Evolutionary conservation across 352 stramenopile species (phyloP).

Genomic region (Globisporangium ultimum): DNA sequence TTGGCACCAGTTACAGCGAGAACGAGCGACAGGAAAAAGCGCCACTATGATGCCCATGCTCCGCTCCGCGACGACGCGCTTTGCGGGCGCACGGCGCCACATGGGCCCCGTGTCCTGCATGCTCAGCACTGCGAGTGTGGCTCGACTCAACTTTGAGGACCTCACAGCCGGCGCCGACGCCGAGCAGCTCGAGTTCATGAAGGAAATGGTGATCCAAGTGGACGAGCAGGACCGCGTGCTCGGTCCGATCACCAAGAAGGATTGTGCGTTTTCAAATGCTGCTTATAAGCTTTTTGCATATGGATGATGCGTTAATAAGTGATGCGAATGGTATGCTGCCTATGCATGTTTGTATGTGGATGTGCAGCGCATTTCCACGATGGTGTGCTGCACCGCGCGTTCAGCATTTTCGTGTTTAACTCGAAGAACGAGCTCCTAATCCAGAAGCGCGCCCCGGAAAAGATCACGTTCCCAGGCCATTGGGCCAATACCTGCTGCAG

Average conservation of each 20-base stretch:
- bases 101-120: slow-evolving; percentile 6
- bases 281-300: no score
- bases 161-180: slow-evolving; percentile 64
- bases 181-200: slow-evolving; percentile 88
- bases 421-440: slow-evolving; percentile 82
- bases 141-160: slow-evolving; percentile 52
- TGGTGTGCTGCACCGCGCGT: slow-evolving; percentile 77
- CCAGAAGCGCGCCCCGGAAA: slow-evolving; percentile 91
- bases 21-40: background rate
- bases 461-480: slow-evolving; percentile 99
- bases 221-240: slow-evolving; percentile 80
- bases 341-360: background rate
- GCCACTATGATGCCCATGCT: slow-evolving; percentile 7
- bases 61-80: slow-evolving; percentile 10
- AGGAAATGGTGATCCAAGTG: slow-evolving; percentile 89
- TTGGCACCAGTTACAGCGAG: background rate
- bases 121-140: slow-evolving; percentile 8
- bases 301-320: background rate
- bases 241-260: slow-evolving; percentile 86
- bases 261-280: slow-evolving; percentile 27
- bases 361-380: slow-evolving; percentile 67
- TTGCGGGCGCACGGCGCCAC: slow-evolving; percentile 6
- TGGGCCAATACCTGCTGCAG: slow-evolving; percentile 99
- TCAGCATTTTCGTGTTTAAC: slow-evolving; percentile 88
- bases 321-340: background rate